These are phyloP conservation scores for Coemansia sp. DNA, from an alignment of 192 early-diverging fungal species.

Conservation along the genomic window DNA sequence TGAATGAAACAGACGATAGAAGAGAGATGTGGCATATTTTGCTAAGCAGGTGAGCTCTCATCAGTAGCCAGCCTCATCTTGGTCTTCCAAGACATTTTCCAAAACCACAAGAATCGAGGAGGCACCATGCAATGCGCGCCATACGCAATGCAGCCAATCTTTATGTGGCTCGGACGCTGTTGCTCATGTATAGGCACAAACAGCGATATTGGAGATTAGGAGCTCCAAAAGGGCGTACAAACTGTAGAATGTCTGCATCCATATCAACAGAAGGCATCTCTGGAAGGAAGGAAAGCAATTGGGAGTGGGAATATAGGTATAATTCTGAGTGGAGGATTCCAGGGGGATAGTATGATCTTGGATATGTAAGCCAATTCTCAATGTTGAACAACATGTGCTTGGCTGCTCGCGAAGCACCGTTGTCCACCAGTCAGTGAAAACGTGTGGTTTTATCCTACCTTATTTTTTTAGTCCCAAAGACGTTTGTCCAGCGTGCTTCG, in stretches of 20 bases:
- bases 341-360: too few relatives aligned
- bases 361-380: too few relatives aligned
- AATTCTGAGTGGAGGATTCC: neutral
- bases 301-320: neutral
- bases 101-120: neutral
- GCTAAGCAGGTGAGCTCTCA: neutral
- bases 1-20: neutral
- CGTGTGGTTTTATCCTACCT: neutral
- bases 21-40: neutral
- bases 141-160: constrained; percentile 2
- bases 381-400: too few relatives aligned
- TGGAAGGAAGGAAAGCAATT: neutral
- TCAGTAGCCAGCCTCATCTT: too few relatives aligned
- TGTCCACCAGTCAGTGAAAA: neutral
- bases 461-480: neutral
- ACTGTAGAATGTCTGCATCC: neutral
- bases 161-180: neutral
- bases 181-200: neutral
- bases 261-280: neutral
- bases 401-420: too few relatives aligned
- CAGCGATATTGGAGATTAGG: neutral
- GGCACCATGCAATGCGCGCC: neutral
- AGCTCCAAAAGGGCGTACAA: neutral
- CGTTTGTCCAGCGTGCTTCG: neutral
- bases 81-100: too few relatives aligned